phyloP scores from a whole-genome alignment of 1,139 yeast genomes.

The Kodamaea fungicola region DNA sequence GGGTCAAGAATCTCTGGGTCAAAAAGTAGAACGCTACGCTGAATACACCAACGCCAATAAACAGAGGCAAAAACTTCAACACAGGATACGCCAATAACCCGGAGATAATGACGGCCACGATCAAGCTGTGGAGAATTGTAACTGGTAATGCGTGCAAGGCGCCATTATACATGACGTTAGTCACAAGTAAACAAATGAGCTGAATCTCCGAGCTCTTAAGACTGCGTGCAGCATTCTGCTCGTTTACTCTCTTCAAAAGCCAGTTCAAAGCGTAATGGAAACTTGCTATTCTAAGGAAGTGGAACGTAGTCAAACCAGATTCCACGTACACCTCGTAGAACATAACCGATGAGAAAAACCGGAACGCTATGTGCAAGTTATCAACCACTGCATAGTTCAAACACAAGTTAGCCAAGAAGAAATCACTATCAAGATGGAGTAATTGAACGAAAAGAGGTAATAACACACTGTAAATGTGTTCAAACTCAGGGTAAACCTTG shows the following conservation, averaged over 20 bases:
- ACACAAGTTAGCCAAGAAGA: conserved; percentile 32
- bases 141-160: conserved; percentile 18
- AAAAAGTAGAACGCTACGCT: conserved; percentile 21
- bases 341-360: conserved; percentile 26
- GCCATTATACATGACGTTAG: conserved; percentile 29
- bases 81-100: conserved; percentile 15
- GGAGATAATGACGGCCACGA: conserved; percentile 21
- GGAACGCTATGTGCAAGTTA: conserved; percentile 29
- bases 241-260: conserved; percentile 28
- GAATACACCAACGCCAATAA: conserved; percentile 14
- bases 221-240: conserved; percentile 18
- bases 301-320: conserved; percentile 15
- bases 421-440: conserved; percentile 18
- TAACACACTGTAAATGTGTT: conserved; percentile 32
- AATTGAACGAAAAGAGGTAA: conserved; percentile 29
- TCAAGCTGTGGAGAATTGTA: conserved; percentile 33
- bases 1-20: conserved; percentile 26
- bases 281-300: conserved; percentile 22
- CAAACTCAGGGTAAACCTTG: conserved; percentile 34
- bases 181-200: conserved; percentile 25
- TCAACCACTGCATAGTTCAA: conserved; percentile 37
- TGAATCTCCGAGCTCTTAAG: conserved; percentile 38
- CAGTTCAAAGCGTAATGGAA: conserved; percentile 23
- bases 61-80: conserved; percentile 7
- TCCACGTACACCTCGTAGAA: conserved; percentile 32